Conservation (phyloP, 2,329 filamentous ascomycete genomes). For the Nigrograna mackinnonii region DNA sequence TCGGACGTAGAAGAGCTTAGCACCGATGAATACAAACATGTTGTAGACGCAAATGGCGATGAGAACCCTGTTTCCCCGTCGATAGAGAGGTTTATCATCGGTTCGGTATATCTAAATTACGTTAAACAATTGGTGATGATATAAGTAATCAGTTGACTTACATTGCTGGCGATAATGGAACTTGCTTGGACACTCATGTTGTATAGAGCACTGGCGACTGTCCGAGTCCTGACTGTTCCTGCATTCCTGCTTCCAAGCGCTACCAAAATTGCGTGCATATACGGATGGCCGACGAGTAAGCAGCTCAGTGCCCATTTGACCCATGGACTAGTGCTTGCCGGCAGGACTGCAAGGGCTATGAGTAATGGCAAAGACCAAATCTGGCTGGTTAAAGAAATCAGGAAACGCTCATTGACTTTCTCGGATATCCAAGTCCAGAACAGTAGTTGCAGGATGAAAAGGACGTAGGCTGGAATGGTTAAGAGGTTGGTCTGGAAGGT, state of each 20-base stretch:
- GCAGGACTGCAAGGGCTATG: slow-evolving; percentile 53
- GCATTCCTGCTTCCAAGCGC: slow-evolving; percentile 63
- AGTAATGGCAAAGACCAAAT: slow-evolving; percentile 64
- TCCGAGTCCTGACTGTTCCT: slow-evolving; percentile 61
- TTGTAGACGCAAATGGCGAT: slow-evolving; percentile 55
- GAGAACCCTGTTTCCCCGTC: slow-evolving; percentile 57
- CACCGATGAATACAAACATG: slow-evolving; percentile 54
- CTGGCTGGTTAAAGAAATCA: slow-evolving; percentile 48
- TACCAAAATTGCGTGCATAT: slow-evolving; percentile 49
- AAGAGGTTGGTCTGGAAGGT: slow-evolving; percentile 44
- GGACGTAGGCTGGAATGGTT: slow-evolving; percentile 50
- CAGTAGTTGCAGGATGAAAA: slow-evolving; percentile 36
- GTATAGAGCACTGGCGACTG: slow-evolving; percentile 52
- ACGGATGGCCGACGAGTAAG: background rate
- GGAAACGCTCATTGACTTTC: slow-evolving; percentile 48
- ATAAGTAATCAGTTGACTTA: background rate
- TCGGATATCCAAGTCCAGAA: slow-evolving; percentile 48
- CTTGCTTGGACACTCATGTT: slow-evolving; percentile 33
- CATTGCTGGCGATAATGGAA: slow-evolving; percentile 24
- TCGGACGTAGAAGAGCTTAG: slow-evolving; percentile 58
- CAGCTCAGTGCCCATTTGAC: slow-evolving; percentile 22
- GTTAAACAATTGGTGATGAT: background rate
- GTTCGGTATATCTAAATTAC: slow-evolving; percentile 53
- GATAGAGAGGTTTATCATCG: slow-evolving; percentile 55
- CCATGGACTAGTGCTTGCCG: slow-evolving; percentile 26